These are phyloP conservation scores for Lachancea lanzarotensis DNA, from an alignment of 805 yeast species.

Conservation along the genomic window DNA sequence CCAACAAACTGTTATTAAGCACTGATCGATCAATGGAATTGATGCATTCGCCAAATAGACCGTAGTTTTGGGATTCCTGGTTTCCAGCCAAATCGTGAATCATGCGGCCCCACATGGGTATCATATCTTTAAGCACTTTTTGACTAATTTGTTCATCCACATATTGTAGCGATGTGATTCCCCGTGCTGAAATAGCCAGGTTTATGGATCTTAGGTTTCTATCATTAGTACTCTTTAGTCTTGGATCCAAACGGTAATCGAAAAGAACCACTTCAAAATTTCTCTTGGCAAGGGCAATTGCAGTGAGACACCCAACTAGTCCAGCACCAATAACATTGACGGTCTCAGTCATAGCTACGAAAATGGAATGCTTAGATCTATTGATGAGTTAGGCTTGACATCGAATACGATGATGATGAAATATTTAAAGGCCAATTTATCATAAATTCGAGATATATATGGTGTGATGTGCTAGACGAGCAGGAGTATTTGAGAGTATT, in stretches of 20 bases:
- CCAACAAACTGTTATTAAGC: constrained; percentile 58
- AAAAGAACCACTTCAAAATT: constrained; percentile 69
- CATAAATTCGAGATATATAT: too few relatives aligned
- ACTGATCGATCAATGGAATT: constrained; percentile 76
- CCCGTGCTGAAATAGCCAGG: constrained; percentile 81
- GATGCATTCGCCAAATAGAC: constrained; percentile 73
- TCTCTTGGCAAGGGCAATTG: constrained; percentile 66
- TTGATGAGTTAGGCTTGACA: background rate
- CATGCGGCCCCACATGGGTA: constrained; percentile 90
- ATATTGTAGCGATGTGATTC: constrained; percentile 59
- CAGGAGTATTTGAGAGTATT: too few relatives aligned
- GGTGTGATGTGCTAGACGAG: too few relatives aligned
- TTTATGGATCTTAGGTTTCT: constrained; percentile 64
- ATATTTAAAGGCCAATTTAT: background rate
- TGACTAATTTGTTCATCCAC: constrained; percentile 56
- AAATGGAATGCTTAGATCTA: background rate
- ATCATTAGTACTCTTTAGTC: constrained; percentile 32
- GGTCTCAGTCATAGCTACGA: constrained; percentile 13
- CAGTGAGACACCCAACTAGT: constrained; percentile 78
- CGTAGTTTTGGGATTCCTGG: constrained; percentile 67
- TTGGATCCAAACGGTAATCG: constrained; percentile 68
- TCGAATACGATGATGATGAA: background rate
- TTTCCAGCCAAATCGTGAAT: constrained; percentile 63
- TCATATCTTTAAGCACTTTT: constrained; percentile 50
- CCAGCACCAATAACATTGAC: constrained; percentile 84